These are phyloP conservation scores for Kodamaea kaohsiungensis DNA, from an alignment of 805 yeast genomes.

Conservation along the genomic window DNA sequence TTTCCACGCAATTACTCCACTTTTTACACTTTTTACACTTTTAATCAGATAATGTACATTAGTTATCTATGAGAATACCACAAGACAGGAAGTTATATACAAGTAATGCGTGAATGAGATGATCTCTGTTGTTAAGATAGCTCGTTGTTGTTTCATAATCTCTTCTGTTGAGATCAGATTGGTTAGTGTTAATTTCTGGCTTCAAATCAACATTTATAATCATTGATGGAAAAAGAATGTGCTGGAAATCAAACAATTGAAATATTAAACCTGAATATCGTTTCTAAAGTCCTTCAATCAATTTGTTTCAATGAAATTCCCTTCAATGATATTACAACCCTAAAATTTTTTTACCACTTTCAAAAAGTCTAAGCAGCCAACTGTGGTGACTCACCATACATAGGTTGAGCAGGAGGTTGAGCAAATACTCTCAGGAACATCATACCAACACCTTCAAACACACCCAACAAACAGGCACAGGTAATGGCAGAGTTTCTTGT, in stretches of 20 bases:
- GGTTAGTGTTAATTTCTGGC: not conserved
- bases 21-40: too few species aligned
- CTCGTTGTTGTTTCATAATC: not conserved
- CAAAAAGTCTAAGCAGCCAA: constrained; percentile 35
- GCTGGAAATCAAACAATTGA: not conserved
- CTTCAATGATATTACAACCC: constrained; percentile 1
- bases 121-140: not conserved
- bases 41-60: not conserved
- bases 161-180: not conserved
- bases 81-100: not conserved
- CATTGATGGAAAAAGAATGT: not conserved
- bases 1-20: too few species aligned
- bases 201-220: not conserved
- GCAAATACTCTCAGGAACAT: constrained; percentile 92
- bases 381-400: constrained; percentile 39
- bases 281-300: not conserved
- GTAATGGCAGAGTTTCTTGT: constrained; percentile 95
- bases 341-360: not conserved
- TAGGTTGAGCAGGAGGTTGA: constrained; percentile 56
- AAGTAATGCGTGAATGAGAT: not conserved
- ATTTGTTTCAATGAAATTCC: constrained; percentile 1
- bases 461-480: constrained; percentile 95
- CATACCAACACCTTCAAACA: constrained; percentile 97
- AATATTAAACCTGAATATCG: not conserved
- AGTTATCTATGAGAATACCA: not conserved